Evolutionary conservation across 805 yeast species (phyloP).

Genomic region (Candida palmyrensis): DNA sequence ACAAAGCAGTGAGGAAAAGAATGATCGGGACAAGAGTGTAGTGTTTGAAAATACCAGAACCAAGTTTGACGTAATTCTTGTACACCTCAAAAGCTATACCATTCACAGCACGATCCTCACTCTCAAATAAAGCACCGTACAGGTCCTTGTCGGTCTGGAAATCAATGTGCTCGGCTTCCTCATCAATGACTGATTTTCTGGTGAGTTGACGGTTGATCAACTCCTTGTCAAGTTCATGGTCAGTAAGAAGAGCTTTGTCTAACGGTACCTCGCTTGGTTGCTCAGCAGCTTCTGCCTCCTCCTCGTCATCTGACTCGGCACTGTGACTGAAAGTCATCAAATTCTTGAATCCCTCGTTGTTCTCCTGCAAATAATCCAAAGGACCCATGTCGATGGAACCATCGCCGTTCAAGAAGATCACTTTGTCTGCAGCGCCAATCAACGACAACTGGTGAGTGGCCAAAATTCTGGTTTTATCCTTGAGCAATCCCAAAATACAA

Average conservation of each 20-base stretch:
- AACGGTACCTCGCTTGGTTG: constrained; percentile 12
- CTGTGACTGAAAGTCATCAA: constrained; percentile 36
- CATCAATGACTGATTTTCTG: constrained; percentile 14
- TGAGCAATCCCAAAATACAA: constrained; percentile 58
- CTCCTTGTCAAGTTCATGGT: constrained; percentile 10
- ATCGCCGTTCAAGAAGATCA: constrained; percentile 65
- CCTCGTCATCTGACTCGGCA: constrained; percentile 13
- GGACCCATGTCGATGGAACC: constrained; percentile 60
- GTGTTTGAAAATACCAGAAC: constrained; percentile 19
- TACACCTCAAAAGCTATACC: constrained; percentile 31
- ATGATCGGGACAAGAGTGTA: constrained; percentile 5
- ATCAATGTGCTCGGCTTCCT: constrained; percentile 12
- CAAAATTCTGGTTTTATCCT: constrained; percentile 59
- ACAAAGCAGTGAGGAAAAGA: constrained; percentile 13
- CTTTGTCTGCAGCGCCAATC: constrained; percentile 61
- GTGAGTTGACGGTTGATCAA: constrained; percentile 8
- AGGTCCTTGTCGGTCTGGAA: constrained; percentile 7
- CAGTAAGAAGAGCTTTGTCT: constrained; percentile 6
- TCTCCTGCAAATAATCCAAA: constrained; percentile 43
- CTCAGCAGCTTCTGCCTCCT: constrained; percentile 6
- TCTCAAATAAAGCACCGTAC: constrained; percentile 17
- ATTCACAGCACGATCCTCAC: constrained; percentile 56
- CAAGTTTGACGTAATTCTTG: constrained; percentile 23
- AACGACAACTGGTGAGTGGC: constrained; percentile 83
- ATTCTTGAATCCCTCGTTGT: constrained; percentile 29